Conservation (phyloP, 352 stramenopile species). For the Globisporangium lucens region DNA sequence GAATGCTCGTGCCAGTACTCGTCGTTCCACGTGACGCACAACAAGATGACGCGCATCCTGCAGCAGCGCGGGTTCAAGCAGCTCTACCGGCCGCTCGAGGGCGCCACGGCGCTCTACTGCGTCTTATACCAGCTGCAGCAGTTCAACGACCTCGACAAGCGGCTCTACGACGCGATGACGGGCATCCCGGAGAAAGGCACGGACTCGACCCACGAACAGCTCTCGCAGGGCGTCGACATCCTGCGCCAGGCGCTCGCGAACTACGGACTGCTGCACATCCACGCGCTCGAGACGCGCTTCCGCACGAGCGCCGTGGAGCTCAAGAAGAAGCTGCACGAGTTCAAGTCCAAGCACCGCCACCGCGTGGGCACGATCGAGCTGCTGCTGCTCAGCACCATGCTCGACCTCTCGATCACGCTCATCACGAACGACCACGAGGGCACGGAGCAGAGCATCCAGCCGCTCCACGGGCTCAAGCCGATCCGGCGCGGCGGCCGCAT, state of each 20-base stretch:
- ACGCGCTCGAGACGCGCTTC: slow-evolving; percentile 53
- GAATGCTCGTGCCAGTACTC: slow-evolving; percentile 73
- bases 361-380: slow-evolving; percentile 69
- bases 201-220: slow-evolving; percentile 22
- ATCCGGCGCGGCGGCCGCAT: slow-evolving; percentile 55
- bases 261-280: slow-evolving; percentile 67
- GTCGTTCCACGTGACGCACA: slow-evolving; percentile 49
- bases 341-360: slow-evolving; percentile 54
- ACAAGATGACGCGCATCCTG: slow-evolving; percentile 66
- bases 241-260: slow-evolving; percentile 63
- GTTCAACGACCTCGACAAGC: slow-evolving; percentile 70
- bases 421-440: slow-evolving; percentile 82
- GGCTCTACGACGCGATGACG: slow-evolving; percentile 55
- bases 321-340: slow-evolving; percentile 76
- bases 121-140: slow-evolving; percentile 62
- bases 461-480: slow-evolving; percentile 39
- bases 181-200: slow-evolving; percentile 24
- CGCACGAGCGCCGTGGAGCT: slow-evolving; percentile 56
- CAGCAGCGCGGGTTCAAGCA: slow-evolving; percentile 42
- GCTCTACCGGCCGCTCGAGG: slow-evolving; percentile 40
- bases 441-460: slow-evolving; percentile 58
- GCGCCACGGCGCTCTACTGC: slow-evolving; percentile 56
- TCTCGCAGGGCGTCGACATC: slow-evolving; percentile 39
- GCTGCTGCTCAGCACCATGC: slow-evolving; percentile 65
- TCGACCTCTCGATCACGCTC: slow-evolving; percentile 68